A percentile compares a stretch with the other conserved stretches of the same genome.
phyloP scores from a whole-genome alignment of 352 stramenopile species.

The Globisporangium nodosum region DNA sequence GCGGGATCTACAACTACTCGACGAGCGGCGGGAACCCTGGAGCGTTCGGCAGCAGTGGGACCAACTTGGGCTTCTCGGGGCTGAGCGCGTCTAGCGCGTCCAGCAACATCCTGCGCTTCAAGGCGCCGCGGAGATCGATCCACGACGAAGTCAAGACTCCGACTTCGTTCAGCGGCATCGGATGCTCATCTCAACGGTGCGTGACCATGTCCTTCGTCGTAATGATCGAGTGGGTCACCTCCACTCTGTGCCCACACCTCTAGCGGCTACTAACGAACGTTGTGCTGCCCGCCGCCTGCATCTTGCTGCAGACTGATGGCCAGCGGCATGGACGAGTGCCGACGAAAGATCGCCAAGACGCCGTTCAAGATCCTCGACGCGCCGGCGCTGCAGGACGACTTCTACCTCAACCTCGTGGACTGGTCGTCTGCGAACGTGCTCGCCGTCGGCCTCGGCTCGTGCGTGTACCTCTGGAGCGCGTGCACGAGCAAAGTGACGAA shows the following conservation, averaged over 20 bases:
- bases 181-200: constrained; percentile 29
- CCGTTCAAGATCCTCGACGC: constrained; percentile 98
- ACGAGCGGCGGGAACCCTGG: constrained; percentile 6
- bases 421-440: constrained; percentile 96
- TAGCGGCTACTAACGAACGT: too few species aligned
- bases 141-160: constrained; percentile 58
- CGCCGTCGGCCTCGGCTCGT: constrained; percentile 90
- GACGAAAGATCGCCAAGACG: constrained; percentile 87
- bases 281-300: background rate
- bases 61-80: constrained; percentile 23
- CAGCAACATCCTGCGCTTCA: constrained; percentile 73
- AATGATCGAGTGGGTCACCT: background rate
- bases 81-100: constrained; percentile 26
- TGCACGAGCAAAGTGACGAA: constrained; percentile 92
- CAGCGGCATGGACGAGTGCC: constrained; percentile 21
- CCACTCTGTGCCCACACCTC: too few species aligned
- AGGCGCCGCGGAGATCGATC: constrained; percentile 48
- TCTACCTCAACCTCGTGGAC: constrained; percentile 98
- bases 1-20: constrained; percentile 22
- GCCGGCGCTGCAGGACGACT: constrained; percentile 95
- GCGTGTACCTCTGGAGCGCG: constrained; percentile 95
- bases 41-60: constrained; percentile 21
- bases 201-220: background rate
- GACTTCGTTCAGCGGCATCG: constrained; percentile 38
- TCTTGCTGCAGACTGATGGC: constrained; percentile 6